phyloP scores from a whole-genome alignment of 1,284 basidiomycete species.

The Neonothopanus nambi region DNA sequence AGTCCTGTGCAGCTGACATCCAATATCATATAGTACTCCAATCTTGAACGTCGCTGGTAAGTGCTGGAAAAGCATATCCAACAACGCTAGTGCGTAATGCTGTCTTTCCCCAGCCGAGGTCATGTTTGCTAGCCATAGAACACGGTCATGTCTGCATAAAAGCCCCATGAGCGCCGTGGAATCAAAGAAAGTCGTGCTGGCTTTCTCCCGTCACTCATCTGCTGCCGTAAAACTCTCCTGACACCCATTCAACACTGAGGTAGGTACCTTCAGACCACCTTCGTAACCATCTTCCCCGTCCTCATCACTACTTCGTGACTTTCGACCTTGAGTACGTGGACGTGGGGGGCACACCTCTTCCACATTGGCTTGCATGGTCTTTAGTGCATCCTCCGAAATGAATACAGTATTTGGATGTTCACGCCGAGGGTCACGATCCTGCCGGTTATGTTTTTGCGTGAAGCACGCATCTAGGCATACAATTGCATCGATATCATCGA shows the following conservation, averaged over 20 bases:
- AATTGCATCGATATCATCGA: conserved; percentile 11
- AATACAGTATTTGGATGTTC: conserved; percentile 14
- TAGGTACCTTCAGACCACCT: conserved; percentile 21
- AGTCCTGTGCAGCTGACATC: conserved; percentile 16
- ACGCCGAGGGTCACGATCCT: conserved; percentile 8
- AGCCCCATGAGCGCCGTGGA: conserved; percentile 5
- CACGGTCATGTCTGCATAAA: conserved; percentile 12
- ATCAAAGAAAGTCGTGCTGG: conserved; percentile 1
- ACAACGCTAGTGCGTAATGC: conserved; percentile 19
- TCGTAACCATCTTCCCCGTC: conserved; percentile 3
- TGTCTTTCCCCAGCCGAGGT: conserved; percentile 22
- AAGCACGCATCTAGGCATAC: conserved; percentile 19
- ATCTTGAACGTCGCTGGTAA: conserved; percentile 17
- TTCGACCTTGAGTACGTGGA: no score
- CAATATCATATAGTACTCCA: conserved; percentile 27
- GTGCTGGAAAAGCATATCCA: conserved; percentile 19
- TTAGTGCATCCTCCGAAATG: not conserved
- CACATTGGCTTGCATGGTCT: not conserved
- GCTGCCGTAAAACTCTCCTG: conserved; percentile 35
- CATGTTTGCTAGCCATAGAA: conserved; percentile 22
- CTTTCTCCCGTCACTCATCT: conserved; percentile 25
- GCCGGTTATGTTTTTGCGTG: no score
- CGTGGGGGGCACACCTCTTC: not conserved
- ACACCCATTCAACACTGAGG: conserved; percentile 31
- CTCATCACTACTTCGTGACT: conserved; percentile 4